Evolutionary conservation across 1,284 basidiomycete genomes (phyloP), one percentile per base, ranked within the genome.

Genomic region (Acaromyces ingoldii): DNA sequence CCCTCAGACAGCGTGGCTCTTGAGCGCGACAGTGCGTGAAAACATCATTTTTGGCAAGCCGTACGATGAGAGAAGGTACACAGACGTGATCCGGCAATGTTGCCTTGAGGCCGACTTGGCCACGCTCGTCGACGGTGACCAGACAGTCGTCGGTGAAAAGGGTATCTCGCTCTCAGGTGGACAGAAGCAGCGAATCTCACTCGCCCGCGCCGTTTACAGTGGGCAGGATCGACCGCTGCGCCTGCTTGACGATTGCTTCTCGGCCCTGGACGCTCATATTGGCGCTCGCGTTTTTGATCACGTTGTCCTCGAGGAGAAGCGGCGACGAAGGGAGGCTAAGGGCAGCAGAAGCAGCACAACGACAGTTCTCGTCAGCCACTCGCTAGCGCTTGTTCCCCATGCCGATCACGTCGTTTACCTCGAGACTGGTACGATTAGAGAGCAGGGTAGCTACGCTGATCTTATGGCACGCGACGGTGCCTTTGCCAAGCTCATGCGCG

Each of bases 81-180:
- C 63, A 70, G 60, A 70, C 42, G 68, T 69, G 10, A 51, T 60
- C 58, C 58, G 60, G 51, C 67, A 54, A 6, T 65, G 53, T 28
- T 70, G 53, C 57, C 68, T 58, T 46, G 62, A 53, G 40, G 79
- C 83, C 0, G 87, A 89, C 72, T 75, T 88, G n/a, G 81, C 84
- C 51, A 78, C 86, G 24, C 78, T 90, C 17, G 10, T 22, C n/a
- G 36, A 87, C 55, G 88, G 88, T 3, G 89, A 95, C 68, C 70
- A 86, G 58, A 93, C 91, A 0, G 88, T 91, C 74, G 91, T 93
- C 45, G 90, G 90, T n/a, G 89, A 91, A 76, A 88, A 85, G 77
- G 84, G 78, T 39, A 60, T 90, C 47, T 85, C 84, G 13, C 81
- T 89, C 7, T 87, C 85, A 36, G 88, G 90, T 6, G 88, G 88